Evolutionary conservation across 208 protist species (phyloP), one percentile per base, ranked within the genome.

Genomic region (Wallacemonas sp.): DNA sequence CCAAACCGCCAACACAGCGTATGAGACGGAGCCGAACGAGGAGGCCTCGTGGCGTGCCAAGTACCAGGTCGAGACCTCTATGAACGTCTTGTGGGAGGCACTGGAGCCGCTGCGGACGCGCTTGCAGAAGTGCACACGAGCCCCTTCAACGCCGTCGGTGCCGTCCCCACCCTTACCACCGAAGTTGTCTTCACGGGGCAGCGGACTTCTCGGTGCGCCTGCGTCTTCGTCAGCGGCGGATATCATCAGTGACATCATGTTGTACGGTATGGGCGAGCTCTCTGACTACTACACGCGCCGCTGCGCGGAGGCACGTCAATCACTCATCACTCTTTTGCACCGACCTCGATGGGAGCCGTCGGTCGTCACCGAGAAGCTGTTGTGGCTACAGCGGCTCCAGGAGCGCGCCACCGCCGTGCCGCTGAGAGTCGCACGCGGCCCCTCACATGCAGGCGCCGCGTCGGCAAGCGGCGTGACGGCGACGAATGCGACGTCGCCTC

Each of bases 221-320:
- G 9, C 46, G 21, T 29, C 50, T 21, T 38, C 29, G 12, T 46
- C 63, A 46, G 37, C 44, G 8, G 29, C 53, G 19, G 53, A 71
- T 19, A 17, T 26, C 13, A 21, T 26, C 29, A 3, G n/a, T 1
- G 48, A 67, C n/a, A 27, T 64, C 15, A 62, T 85, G 36, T 62
- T 70, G 10, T 91, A 91, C 55, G 80, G 75, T 15, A 59, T 78
- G 2, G 81, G 78, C 2, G 84, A 85, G 52, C 63, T 85, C 12
- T 65, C 73, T 33, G 76, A 82, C 34, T 79, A 85, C 64, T 61
- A 67, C 34, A 44, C 64, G 13, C 66, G 65, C 27, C 76, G 72
- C 30, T 62, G 70, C 30, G 38, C 66, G 12, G 50, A 71, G 2
- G 68, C 59, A 1, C 66, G 65, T 27, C 66, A 80, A 37, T 75